Evolutionary conservation across 1,284 basidiomycete species (phyloP), one percentile per base, ranked within the genome.

Genomic region (Meira nashicola): DNA sequence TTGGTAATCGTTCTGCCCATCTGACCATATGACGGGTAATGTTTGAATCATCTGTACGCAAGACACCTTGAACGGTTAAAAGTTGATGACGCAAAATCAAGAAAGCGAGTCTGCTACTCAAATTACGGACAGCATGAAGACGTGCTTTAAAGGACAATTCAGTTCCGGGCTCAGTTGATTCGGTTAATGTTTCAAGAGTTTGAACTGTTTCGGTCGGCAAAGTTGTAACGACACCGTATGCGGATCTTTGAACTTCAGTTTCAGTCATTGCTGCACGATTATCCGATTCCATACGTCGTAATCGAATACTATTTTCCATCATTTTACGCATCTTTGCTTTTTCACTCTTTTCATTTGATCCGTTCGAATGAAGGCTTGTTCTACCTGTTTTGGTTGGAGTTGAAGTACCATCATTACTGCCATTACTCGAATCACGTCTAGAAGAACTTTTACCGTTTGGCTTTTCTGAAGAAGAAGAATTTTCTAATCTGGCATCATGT

Each of bases 21-120:
- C 68, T 60, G 23, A 73, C 63, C 71, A 76, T 74, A 57, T 74
- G 68, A 25, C 68, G 52, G 1, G 73, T 72, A 54, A 68, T 59
- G 52, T 55, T 46, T 15, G n/a, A 12, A 21, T 33, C 40, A 19
- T 55, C 54, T 14, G 50, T 1, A 8, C 50, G 19, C 25, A 55
- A 38, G 12, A 74, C 73, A 7, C 67, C 67, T 58, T 76, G 74
- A 17, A 77, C 56, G 43, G 73, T 75, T 9, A 63, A 57, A 47
- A 65, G 59, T 43, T 71, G 71, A 59, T 70, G 65, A 48, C 74
- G 64, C n/a, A 76, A 67, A 19, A 74, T 66, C 50, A 76, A 62
- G 41, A 76, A 76, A 53, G 66, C 70, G 33, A 76, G 62, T 33
- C 67, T 67, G 15, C 70, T 62, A 57, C 67, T 67, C 51, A 76